These are phyloP conservation scores for Ceratobasidium sp. DNA, from an alignment of 1,284 basidiomycete species.

Conservation along the genomic window DNA sequence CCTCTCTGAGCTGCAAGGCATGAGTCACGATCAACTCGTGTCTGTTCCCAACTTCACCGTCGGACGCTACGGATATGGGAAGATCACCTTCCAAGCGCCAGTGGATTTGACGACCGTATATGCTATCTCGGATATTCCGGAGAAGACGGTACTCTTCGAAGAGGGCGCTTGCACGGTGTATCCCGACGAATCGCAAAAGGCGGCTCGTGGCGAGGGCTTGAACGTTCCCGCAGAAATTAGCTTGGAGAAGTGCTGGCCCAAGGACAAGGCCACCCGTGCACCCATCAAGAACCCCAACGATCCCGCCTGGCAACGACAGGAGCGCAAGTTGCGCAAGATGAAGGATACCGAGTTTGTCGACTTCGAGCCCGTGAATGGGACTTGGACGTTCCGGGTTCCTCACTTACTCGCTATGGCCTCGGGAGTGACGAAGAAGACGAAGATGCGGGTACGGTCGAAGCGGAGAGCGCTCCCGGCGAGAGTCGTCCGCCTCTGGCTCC, in stretches of 20 bases:
- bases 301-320: conserved; percentile 74
- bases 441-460: conserved; percentile 36
- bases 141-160: conserved; percentile 88
- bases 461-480: conserved; percentile 46
- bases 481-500: conserved; percentile 12
- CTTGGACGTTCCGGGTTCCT: conserved; percentile 93
- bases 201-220: conserved; percentile 81
- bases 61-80: conserved; percentile 88
- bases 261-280: conserved; percentile 90
- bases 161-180: conserved; percentile 94
- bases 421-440: conserved; percentile 47
- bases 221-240: conserved; percentile 87
- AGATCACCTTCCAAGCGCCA: conserved; percentile 87
- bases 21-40: conserved; percentile 76
- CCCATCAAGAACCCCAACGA: conserved; percentile 85
- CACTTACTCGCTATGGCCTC: conserved; percentile 65
- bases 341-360: conserved; percentile 84
- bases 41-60: conserved; percentile 75
- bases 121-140: conserved; percentile 81
- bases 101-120: conserved; percentile 91
- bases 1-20: conserved; percentile 70
- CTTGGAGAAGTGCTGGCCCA: conserved; percentile 84
- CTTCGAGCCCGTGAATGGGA: conserved; percentile 81
- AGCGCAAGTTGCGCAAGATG: conserved; percentile 85
- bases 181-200: conserved; percentile 78